phyloP scores from a whole-genome alignment of 495 filamentous ascomycete genomes.

The Hypoxylon cercidicola region DNA sequence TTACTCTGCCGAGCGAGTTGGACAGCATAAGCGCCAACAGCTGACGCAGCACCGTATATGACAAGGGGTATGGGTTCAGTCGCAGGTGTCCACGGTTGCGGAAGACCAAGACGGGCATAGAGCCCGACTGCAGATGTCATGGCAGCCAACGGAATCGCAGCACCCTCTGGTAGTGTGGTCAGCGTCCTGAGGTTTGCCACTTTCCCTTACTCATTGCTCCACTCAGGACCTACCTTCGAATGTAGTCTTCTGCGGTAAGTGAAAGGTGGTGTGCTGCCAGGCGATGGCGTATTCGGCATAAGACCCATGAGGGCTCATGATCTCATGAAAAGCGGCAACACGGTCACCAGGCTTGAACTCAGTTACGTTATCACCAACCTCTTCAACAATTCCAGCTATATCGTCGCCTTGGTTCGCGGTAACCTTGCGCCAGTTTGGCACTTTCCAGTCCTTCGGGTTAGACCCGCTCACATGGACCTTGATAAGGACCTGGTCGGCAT shows the following conservation, averaged over 20 bases:
- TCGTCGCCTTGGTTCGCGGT: constrained; percentile 73
- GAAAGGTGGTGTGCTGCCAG: constrained; percentile 73
- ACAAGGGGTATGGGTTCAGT: constrained; percentile 62
- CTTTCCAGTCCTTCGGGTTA: constrained; percentile 87
- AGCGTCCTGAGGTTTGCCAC: no score
- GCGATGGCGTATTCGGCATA: constrained; percentile 79
- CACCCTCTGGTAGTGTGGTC: constrained; percentile 62
- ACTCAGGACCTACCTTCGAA: constrained; percentile 67
- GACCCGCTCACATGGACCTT: constrained; percentile 73
- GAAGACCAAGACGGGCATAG: constrained; percentile 67
- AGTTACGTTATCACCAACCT: constrained; percentile 67
- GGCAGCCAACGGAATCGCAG: constrained; percentile 76
- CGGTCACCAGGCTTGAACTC: constrained; percentile 75
- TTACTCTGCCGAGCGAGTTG: constrained; percentile 73
- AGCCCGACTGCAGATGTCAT: constrained; percentile 77
- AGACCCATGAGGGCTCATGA: constrained; percentile 61
- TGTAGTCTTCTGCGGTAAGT: constrained; percentile 68
- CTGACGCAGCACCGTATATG: constrained; percentile 65
- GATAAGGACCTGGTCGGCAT: constrained; percentile 73
- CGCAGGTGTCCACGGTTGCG: constrained; percentile 69
- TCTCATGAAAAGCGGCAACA: constrained; percentile 76
- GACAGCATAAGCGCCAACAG: constrained; percentile 75
- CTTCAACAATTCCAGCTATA: constrained; percentile 74
- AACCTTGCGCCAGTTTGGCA: constrained; percentile 33
- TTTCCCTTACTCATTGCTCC: background rate